Evolutionary conservation across 129 eudicot species (phyloP), one percentile per base, ranked within the genome.

Genomic region (Flaveria brownii): DNA sequence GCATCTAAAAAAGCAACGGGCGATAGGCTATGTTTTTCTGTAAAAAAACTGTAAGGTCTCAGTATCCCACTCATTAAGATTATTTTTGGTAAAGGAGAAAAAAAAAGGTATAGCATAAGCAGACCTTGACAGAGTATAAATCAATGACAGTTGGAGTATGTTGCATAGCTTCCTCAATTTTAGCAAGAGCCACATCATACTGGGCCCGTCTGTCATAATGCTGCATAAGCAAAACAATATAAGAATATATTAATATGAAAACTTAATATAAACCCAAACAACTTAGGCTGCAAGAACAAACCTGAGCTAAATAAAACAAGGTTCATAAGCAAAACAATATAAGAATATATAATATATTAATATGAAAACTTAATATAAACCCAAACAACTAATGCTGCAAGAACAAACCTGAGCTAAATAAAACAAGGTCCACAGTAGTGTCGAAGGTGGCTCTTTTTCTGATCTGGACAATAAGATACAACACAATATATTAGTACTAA

Each of bases 71-170:
- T 25, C 7, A 77, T 54, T 54, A 68, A 12, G 39, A 57, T 25
- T 57, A 56, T 42, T 30, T 18, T 23, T 3, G 41, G 18, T 56
- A 26, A n/a, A 70, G 11, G 14, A 22, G 61, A 17, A 2, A 17
- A 18, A 15, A 25, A 15, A 73, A 52, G 54, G 28, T 28, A 42
- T 76, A 65, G 41, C 25, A 15, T 52, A 74, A 61, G 75, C 83
- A 74, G 50, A 91, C 88, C 98, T 91, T 93, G 76, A 86, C 96
- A 2, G 96, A 88, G 79, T 93, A 93, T 51, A 91, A 84, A 82
- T 93, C 98, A 76, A 93, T 93, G 30, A 90, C 98, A 12, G 98
- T 93, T 73, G 98, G 98, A 68, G 97, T 93, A 79, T 93, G 98
- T 52, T 82, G 78, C 57, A 93, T 85, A 49, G 98, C 97, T 83